Evolutionary conservation across 805 yeast species (phyloP).

Genomic region (Pichia membranifaciens): DNA sequence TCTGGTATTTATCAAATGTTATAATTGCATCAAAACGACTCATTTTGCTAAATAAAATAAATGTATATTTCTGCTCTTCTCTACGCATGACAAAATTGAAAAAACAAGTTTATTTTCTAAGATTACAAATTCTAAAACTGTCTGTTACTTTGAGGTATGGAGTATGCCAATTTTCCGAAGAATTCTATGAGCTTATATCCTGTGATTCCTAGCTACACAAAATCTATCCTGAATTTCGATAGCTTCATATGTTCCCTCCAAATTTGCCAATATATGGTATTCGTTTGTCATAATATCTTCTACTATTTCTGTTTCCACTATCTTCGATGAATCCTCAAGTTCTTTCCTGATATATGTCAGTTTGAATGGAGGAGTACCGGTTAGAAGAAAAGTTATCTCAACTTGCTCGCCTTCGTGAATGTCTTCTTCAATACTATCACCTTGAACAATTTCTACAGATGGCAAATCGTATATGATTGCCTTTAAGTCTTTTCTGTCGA

Average conservation of each 20-base stretch:
- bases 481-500: constrained; percentile 24
- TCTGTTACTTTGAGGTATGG: no score
- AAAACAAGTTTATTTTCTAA: no score
- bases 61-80: no score
- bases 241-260: constrained; percentile 94
- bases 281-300: constrained; percentile 66
- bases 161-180: no score
- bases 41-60: background rate
- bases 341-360: constrained; percentile 74
- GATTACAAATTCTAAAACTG: no score
- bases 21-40: background rate
- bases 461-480: constrained; percentile 44
- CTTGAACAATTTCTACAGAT: constrained; percentile 78
- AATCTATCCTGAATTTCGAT: constrained; percentile 79
- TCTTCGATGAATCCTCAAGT: constrained; percentile 29
- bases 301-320: constrained; percentile 51
- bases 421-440: constrained; percentile 68
- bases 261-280: constrained; percentile 66
- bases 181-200: background rate
- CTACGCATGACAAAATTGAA: no score
- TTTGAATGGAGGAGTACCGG: constrained; percentile 87
- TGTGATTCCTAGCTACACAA: constrained; percentile 44
- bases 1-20: background rate
- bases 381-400: constrained; percentile 73
- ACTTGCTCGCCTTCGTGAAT: constrained; percentile 95